A percentile compares a stretch with the other conserved stretches of the same genome.
These are phyloP conservation scores for Letharia lupina DNA, from an alignment of 495 filamentous ascomycete species.

Conservation along the genomic window DNA sequence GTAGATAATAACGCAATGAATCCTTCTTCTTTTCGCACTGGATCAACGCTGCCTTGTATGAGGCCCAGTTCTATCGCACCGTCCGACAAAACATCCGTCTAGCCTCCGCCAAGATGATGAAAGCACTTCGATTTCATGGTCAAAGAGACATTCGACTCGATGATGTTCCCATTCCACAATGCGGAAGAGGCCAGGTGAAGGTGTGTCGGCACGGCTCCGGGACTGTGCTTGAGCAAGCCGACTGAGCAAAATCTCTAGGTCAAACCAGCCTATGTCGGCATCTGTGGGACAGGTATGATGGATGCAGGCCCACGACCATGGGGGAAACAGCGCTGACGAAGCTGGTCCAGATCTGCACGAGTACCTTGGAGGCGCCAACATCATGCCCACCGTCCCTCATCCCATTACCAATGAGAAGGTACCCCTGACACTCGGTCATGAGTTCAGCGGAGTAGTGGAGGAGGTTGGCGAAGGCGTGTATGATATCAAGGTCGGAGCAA, in stretches of 20 bases:
- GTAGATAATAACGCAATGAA: neutral
- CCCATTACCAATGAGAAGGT: constrained; percentile 47
- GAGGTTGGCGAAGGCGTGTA: constrained; percentile 48
- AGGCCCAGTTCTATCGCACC: neutral
- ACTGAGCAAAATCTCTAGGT: constrained; percentile 28
- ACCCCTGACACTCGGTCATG: constrained; percentile 54
- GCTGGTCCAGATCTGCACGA: constrained; percentile 48
- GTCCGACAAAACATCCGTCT: neutral
- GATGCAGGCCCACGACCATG: neutral
- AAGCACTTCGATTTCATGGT: constrained; percentile 39
- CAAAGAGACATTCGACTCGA: constrained; percentile 36
- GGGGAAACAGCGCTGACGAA: constrained; percentile 7
- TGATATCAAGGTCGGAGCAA: constrained; percentile 43
- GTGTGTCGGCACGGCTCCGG: constrained; percentile 19
- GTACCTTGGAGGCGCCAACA: constrained; percentile 46
- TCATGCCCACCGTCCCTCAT: constrained; percentile 46
- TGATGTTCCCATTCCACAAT: constrained; percentile 35
- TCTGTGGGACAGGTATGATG: constrained; percentile 45
- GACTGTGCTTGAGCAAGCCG: neutral
- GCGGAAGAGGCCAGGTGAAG: constrained; percentile 36
- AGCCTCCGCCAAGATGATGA: constrained; percentile 29
- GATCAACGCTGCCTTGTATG: neutral
- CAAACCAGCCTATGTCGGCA: constrained; percentile 48
- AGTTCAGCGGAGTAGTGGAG: constrained; percentile 51
- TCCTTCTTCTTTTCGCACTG: neutral